Evolutionary conservation across 2,329 filamentous ascomycete species (phyloP).

Genomic region (Trichoderma oligosporum): DNA sequence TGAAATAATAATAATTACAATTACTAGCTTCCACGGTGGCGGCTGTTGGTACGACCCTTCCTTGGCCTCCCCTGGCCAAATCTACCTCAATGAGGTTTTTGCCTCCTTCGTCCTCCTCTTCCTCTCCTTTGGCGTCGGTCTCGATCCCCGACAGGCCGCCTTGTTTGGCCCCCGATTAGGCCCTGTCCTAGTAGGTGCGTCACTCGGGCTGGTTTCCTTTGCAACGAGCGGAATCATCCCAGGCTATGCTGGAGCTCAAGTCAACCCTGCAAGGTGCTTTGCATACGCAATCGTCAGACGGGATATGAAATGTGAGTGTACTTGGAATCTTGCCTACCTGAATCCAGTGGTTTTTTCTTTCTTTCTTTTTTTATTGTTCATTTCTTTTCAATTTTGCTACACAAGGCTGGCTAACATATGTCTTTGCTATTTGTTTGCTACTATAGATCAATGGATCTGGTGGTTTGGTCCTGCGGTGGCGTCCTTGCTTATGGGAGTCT

Average conservation of each 20-base stretch:
- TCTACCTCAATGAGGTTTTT: conserved; percentile 47
- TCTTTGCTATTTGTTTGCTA: neutral
- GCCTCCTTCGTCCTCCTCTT: conserved; percentile 33
- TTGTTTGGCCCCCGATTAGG: conserved; percentile 48
- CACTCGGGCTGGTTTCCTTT: conserved; percentile 36
- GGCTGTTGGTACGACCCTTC: conserved; percentile 38
- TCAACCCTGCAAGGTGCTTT: conserved; percentile 46
- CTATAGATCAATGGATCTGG: conserved; percentile 36
- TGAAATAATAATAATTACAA: neutral
- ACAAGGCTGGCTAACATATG: neutral
- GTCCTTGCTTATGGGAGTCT: conserved; percentile 26
- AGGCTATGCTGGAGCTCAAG: conserved; percentile 41
- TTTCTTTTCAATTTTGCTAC: too few species aligned
- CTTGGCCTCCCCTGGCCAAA: conserved; percentile 36
- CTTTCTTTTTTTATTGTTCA: too few species aligned
- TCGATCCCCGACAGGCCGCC: conserved; percentile 49
- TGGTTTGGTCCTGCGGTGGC: conserved; percentile 35
- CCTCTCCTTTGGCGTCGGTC: conserved; percentile 49
- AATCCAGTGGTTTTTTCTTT: too few species aligned
- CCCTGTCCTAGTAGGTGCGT: conserved; percentile 46
- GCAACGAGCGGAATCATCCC: conserved; percentile 36
- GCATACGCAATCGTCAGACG: conserved; percentile 39
- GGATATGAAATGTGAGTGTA: conserved; percentile 24
- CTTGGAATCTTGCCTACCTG: neutral
- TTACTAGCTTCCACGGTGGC: conserved; percentile 28